Base-by-base conservation (phyloP, 2,329 filamentous ascomycete species). In the Karstenula rhodostoma region DNA sequence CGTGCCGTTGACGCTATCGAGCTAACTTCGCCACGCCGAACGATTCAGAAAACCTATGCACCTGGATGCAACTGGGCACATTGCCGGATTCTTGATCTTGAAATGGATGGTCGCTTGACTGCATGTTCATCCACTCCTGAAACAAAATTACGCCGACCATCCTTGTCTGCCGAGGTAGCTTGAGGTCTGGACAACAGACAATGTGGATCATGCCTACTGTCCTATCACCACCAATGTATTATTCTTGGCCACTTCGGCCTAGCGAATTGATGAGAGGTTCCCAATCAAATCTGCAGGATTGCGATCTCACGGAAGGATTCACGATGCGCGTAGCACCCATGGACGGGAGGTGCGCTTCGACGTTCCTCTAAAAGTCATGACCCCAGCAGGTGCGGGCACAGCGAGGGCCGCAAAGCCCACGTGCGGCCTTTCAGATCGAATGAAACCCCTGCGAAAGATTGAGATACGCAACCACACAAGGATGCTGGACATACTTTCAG, bases 81-180 rank as follows among this genome's bases (percentile, higher is more conserved):
- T 7, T 55, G 9, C 37, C 51, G 51, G 51, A 25, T 23, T 19
- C 29, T 44, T 8, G 19, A 25, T 19, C 40, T 47, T 40, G 27
- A 55, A 55, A 1, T 35, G 52, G 25, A 12, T 44, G n/a, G 29
- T 47, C 40, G 51, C 35, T 55, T 32, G 9, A 15, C n/a, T 46
- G 37, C 52, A 33, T 13, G 52, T 40, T 44, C n/a, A 23, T 12
- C 13, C 23, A 22, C 17, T 32, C 52, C 52, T 42, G 52, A 55
- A 29, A 46, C 29, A 25, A 54, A 19, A 55, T 42, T 55, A 17
- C 52, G 52, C n/a, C 27, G 52, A 15, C 37, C 10, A 44, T 40
- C 35, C 52, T 46, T 19, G 52, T 55, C 40, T 32, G 52, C 52
- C 40, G 40, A 55, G 52, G 52, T 23, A 33, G 8, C 25, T 33